Percentiles rank a stretch among this genome's conserved stretches.
Conservation (phyloP, 805 yeast species). For the Teunomyces atbi region DNA sequence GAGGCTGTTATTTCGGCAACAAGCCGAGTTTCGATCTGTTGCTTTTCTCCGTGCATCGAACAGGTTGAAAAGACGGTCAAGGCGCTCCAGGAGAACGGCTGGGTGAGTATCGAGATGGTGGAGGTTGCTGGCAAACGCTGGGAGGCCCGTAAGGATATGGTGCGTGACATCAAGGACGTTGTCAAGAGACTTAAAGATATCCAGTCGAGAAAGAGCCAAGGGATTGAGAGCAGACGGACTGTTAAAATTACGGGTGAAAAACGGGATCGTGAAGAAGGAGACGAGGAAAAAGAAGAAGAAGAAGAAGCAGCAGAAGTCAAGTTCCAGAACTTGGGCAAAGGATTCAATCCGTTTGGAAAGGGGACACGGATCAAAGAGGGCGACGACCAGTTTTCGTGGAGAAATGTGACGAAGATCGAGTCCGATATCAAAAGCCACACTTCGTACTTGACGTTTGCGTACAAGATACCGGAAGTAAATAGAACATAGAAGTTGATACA, state of each 20-base stretch:
- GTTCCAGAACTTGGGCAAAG: constrained; percentile 39
- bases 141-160: constrained; percentile 91
- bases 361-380: constrained; percentile 87
- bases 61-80: constrained; percentile 88
- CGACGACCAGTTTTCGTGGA: constrained; percentile 77
- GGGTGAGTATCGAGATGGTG: constrained; percentile 88
- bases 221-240: constrained; percentile 54
- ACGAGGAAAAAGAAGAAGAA: constrained; percentile 15
- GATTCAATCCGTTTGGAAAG: constrained; percentile 90
- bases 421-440: constrained; percentile 90
- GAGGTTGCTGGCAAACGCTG: constrained; percentile 81
- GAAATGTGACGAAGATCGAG: constrained; percentile 78
- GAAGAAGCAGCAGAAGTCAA: constrained; percentile 18
- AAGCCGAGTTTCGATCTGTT: constrained; percentile 71
- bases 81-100: constrained; percentile 70
- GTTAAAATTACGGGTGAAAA: constrained; percentile 29
- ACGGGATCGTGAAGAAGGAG: constrained; percentile 17
- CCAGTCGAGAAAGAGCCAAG: constrained; percentile 62
- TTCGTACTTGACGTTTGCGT: constrained; percentile 89
- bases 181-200: constrained; percentile 77
- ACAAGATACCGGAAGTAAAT: constrained; percentile 23
- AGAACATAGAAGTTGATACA: neutral
- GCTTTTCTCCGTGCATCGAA: constrained; percentile 97
- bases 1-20: constrained; percentile 52
- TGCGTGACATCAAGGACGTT: constrained; percentile 73